A percentile compares a stretch with the other conserved stretches of the same genome.
phyloP scores from a whole-genome alignment of 768 basidiomycete species.

The Lactifluus volemus region DNA sequence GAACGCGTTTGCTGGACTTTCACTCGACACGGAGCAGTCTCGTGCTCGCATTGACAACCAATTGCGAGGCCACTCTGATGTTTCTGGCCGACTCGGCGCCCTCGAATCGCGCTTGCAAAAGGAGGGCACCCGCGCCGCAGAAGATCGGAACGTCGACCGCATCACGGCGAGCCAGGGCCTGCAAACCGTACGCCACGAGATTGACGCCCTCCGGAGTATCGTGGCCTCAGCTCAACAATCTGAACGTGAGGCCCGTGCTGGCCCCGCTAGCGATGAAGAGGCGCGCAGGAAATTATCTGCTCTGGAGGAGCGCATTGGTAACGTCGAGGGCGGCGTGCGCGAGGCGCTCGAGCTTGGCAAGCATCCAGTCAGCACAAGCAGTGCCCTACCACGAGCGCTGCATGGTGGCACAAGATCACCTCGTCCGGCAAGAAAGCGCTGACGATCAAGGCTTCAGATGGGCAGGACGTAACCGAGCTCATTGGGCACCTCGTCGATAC shows the following conservation, averaged over 20 bases:
- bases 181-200: conserved; percentile 15
- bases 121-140: conserved; percentile 38
- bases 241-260: conserved; percentile 8
- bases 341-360: conserved; percentile 66
- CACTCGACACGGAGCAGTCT: conserved; percentile 43
- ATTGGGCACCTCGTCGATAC: conserved; percentile 70
- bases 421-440: conserved; percentile 31
- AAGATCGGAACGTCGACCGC: conserved; percentile 44
- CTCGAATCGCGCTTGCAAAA: conserved; percentile 48
- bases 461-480: conserved; percentile 61
- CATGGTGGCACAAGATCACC: conserved; percentile 66
- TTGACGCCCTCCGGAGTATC: conserved; percentile 13
- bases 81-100: conserved; percentile 43
- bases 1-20: conserved; percentile 49
- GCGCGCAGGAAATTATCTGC: conserved; percentile 43
- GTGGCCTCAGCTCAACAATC: conserved; percentile 29
- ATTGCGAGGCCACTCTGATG: conserved; percentile 39
- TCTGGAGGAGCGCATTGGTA: conserved; percentile 55
- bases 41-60: conserved; percentile 47
- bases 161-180: conserved; percentile 25
- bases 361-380: conserved; percentile 32
- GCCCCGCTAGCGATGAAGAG: conserved; percentile 40
- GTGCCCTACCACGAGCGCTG: conserved; percentile 29
- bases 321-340: conserved; percentile 54
- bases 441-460: conserved; percentile 65